Evolutionary conservation across 768 basidiomycete genomes (phyloP), one percentile per base, ranked within the genome.

Genomic region (Cystofilobasidium capitatum): DNA sequence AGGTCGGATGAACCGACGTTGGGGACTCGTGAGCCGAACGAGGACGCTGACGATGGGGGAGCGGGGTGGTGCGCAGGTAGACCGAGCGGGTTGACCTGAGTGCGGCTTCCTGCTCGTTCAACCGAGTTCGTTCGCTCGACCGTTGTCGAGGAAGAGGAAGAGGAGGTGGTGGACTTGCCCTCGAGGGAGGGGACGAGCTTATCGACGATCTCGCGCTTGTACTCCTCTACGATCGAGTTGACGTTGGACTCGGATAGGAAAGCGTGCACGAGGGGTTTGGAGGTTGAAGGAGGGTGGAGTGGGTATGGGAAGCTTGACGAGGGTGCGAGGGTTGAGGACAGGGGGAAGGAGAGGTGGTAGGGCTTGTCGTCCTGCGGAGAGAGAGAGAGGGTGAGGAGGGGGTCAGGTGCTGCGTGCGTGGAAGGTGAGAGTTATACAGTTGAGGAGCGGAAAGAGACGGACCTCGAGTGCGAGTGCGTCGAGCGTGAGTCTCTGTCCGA

Each of bases 391-490:
- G 8, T 24, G 24, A 44, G 24, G 40, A 24, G 40, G 12, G 44
- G 14, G 22, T 37, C 35, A 59, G 58, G 33, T 20, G 13, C 58
- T 12, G 35, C 24, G 37, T n/a, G n/a, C n/a, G 22, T 24, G 9
- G 45, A 20, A n/a, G 20, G 13, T 22, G 49, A 51, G 24, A 5
- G 49, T 29, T 24, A 7, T 6, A 24, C 49, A 26, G 49, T 7
- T 33, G n/a, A n/a, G n/a, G n/a, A n/a, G n/a, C 3, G 16, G 20
- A 22, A 26, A 20, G 29, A 2, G 14, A 66, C 60, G 49, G n/a
- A 68, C 66, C 55, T 68, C 66, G 10, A 68, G 51, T 22, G 66
- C 66, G 60, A 68, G 62, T 3, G 39, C 66, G 26, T 68, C 49
- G 4, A 68, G 37, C 20, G 55, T 44, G 0, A 42, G 54, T 9